phyloP scores from a whole-genome alignment of 1,284 basidiomycete species.

The Cutaneotrichosporon mucoides region DNA sequence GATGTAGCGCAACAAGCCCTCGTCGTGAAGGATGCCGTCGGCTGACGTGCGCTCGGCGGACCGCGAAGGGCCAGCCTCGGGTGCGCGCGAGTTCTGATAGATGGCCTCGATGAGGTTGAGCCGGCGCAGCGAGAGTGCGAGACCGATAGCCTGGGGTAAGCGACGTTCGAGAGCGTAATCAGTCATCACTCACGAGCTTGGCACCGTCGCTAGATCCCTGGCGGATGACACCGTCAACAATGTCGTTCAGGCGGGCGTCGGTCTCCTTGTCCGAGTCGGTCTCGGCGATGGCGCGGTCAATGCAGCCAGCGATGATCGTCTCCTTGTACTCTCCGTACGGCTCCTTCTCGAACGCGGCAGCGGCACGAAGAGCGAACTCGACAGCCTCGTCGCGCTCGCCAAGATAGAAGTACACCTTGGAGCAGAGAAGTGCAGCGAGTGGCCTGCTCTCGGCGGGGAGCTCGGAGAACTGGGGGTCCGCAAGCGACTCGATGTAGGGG shows the following conservation, averaged over 20 bases:
- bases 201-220: slow-evolving; percentile 76
- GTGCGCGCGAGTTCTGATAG: slow-evolving; percentile 51
- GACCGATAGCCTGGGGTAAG: slow-evolving; percentile 71
- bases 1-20: slow-evolving; percentile 75
- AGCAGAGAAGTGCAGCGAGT: slow-evolving; percentile 79
- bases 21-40: slow-evolving; percentile 56
- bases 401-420: slow-evolving; percentile 94
- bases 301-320: slow-evolving; percentile 88
- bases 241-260: slow-evolving; percentile 69
- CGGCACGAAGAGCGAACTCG: slow-evolving; percentile 87
- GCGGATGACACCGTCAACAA: slow-evolving; percentile 81
- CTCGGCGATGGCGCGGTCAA: slow-evolving; percentile 75
- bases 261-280: slow-evolving; percentile 54
- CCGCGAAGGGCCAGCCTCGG: slow-evolving; percentile 23
- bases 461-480: slow-evolving; percentile 65
- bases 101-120: slow-evolving; percentile 77
- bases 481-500: slow-evolving; percentile 78
- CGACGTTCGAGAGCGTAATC: not conserved
- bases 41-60: slow-evolving; percentile 18
- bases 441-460: slow-evolving; percentile 68
- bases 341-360: slow-evolving; percentile 74
- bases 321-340: slow-evolving; percentile 78
- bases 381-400: slow-evolving; percentile 90
- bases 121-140: slow-evolving; percentile 82
- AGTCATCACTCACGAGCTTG: slow-evolving; percentile 62